These are phyloP conservation scores for Oryza punctata DNA, from an alignment of 176 grass and related monocot species.

Conservation along the genomic window DNA sequence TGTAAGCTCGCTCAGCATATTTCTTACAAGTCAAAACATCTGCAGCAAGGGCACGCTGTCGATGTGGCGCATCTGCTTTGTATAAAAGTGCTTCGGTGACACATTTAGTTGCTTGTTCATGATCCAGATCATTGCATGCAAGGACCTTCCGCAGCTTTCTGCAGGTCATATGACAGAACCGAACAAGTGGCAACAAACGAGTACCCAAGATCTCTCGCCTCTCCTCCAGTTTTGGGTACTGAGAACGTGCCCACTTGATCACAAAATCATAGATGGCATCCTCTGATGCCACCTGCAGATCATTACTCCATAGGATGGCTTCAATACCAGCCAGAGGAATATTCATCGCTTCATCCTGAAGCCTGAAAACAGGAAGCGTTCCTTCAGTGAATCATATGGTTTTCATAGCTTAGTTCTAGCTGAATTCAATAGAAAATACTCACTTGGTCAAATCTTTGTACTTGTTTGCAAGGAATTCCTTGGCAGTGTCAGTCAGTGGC, in stretches of 20 bases:
- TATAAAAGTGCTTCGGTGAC: slow-evolving; percentile 88
- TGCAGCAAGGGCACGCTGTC: slow-evolving; percentile 67
- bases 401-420: background rate
- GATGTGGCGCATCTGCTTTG: slow-evolving; percentile 83
- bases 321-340: slow-evolving; percentile 87
- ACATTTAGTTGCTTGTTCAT: slow-evolving; percentile 65
- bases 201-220: slow-evolving; percentile 77
- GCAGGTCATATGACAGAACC: slow-evolving; percentile 87
- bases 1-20: slow-evolving; percentile 83
- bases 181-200: slow-evolving; percentile 64
- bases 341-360: slow-evolving; percentile 83
- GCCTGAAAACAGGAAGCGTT: slow-evolving; percentile 57
- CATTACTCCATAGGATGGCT: slow-evolving; percentile 77
- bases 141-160: slow-evolving; percentile 89
- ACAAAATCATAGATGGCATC: slow-evolving; percentile 94
- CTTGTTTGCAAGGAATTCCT: slow-evolving; percentile 90
- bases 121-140: slow-evolving; percentile 73
- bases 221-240: slow-evolving; percentile 82
- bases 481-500: slow-evolving; percentile 86
- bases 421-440: slow-evolving; percentile 38
- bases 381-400: slow-evolving; percentile 20
- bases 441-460: slow-evolving; percentile 90
- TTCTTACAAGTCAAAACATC: slow-evolving; percentile 58
- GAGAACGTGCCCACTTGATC: slow-evolving; percentile 79
- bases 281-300: slow-evolving; percentile 92